Conservation (phyloP, 371 early-diverging fungal species). For the Rhizopus sp. region DNA sequence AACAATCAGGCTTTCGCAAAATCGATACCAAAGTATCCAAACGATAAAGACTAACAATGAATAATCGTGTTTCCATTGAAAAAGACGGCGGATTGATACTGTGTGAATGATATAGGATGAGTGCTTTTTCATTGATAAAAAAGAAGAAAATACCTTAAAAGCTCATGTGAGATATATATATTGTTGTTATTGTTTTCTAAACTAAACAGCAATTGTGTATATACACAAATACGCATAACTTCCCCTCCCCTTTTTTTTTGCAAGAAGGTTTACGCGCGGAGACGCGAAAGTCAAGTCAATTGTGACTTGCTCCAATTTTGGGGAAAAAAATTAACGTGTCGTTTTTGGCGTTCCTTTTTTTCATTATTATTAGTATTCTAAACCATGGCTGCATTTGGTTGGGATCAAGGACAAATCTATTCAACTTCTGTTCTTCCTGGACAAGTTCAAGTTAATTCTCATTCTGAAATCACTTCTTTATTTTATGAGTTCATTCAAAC, state of each 20-base stretch:
- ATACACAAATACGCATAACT: no score
- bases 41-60: neutral
- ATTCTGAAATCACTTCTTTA: slow-evolving; percentile 54
- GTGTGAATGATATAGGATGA: neutral
- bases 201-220: no score
- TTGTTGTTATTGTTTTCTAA: no score
- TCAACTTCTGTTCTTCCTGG: slow-evolving; percentile 68
- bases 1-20: neutral
- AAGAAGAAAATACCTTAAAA: no score
- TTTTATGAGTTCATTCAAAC: slow-evolving; percentile 79
- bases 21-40: neutral
- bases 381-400: slow-evolving; percentile 66
- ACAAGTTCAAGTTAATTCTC: slow-evolving; percentile 58
- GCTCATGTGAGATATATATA: no score
- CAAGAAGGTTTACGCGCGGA: neutral
- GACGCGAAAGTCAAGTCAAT: neutral
- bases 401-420: slow-evolving; percentile 82
- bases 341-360: slow-evolving; percentile 5
- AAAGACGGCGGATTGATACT: neutral
- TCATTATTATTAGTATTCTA: neutral
- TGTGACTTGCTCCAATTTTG: slow-evolving; percentile 4
- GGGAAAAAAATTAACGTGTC: slow-evolving; percentile 11
- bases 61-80: neutral
- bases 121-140: neutral
- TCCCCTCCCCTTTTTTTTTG: no score